Percentiles rank a stretch among this genome's conserved stretches.
These are phyloP conservation scores for Spinacia oleracea DNA, from an alignment of 179 eudicot species.

Conservation along the genomic window DNA sequence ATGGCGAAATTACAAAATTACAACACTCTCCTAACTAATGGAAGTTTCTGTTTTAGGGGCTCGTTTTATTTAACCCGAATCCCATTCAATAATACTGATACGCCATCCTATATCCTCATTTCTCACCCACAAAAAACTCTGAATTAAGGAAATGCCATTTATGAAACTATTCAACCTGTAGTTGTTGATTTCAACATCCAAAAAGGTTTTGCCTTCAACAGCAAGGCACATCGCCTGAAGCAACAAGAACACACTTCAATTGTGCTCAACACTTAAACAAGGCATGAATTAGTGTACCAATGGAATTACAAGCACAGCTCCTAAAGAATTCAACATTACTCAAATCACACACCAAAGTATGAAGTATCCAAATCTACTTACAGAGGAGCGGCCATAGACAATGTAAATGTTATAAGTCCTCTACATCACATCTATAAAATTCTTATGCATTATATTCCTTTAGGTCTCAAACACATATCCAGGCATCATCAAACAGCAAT, in stretches of 20 bases:
- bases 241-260: background rate
- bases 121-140: too few relatives aligned
- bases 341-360: conserved; percentile 11
- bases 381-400: conserved; percentile 15
- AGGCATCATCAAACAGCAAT: conserved; percentile 23
- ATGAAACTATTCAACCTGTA: too few relatives aligned
- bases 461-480: conserved; percentile 10
- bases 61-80: too few relatives aligned
- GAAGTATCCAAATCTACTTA: conserved; percentile 12
- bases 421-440: background rate
- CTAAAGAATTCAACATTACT: background rate
- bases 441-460: conserved; percentile 24
- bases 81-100: too few relatives aligned
- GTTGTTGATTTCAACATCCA: too few relatives aligned
- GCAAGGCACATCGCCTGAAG: background rate
- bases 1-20: too few relatives aligned
- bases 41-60: too few relatives aligned
- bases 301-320: conserved; percentile 2
- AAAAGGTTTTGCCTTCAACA: too few relatives aligned
- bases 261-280: background rate
- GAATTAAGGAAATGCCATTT: too few relatives aligned
- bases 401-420: background rate
- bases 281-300: background rate
- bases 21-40: too few relatives aligned
- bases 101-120: too few relatives aligned